Percentiles rank a stretch among this genome's conserved stretches.
phyloP scores from a whole-genome alignment of 768 basidiomycete species.

The Lactarius akahatsu region DNA sequence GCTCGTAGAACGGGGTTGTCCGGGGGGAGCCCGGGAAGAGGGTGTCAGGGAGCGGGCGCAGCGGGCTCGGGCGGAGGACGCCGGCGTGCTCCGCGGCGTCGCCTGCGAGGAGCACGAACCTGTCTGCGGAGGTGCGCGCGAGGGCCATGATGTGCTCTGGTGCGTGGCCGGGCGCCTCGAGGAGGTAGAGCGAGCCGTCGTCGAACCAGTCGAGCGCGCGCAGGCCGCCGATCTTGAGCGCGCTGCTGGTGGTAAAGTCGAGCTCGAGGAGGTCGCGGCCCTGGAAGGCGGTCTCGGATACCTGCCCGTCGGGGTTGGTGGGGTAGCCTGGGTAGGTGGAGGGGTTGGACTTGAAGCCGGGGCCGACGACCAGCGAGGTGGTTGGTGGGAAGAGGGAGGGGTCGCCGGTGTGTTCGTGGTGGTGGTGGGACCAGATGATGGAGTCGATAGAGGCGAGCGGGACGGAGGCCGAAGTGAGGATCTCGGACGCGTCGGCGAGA shows the following conservation, averaged over 20 bases:
- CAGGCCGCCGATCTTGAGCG: not conserved
- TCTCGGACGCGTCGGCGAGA: not conserved
- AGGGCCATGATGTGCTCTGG: not conserved
- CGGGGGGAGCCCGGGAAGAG: not conserved
- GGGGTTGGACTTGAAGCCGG: not conserved
- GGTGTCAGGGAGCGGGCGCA: not conserved
- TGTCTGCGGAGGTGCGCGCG: not conserved
- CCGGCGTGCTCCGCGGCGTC: not conserved
- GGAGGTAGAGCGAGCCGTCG: not conserved
- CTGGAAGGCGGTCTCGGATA: not conserved
- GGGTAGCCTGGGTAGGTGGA: not conserved
- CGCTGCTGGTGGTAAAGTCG: not conserved
- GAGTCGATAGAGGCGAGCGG: constrained; percentile 5
- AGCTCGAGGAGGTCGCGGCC: not conserved
- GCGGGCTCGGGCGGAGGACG: not conserved
- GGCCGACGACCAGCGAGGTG: constrained; percentile 4
- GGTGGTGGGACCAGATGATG: constrained; percentile 8
- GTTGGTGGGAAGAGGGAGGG: not conserved
- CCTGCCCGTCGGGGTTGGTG: not conserved
- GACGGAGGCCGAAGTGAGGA: not conserved
- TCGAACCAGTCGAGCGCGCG: constrained; percentile 4
- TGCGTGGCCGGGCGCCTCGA: not conserved
- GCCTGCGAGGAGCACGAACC: not conserved
- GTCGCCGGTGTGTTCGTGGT: not conserved
- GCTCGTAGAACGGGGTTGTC: not conserved